Evolutionary conservation across 129 eudicot species (phyloP).

Genomic region (Lactuca sativa): DNA sequence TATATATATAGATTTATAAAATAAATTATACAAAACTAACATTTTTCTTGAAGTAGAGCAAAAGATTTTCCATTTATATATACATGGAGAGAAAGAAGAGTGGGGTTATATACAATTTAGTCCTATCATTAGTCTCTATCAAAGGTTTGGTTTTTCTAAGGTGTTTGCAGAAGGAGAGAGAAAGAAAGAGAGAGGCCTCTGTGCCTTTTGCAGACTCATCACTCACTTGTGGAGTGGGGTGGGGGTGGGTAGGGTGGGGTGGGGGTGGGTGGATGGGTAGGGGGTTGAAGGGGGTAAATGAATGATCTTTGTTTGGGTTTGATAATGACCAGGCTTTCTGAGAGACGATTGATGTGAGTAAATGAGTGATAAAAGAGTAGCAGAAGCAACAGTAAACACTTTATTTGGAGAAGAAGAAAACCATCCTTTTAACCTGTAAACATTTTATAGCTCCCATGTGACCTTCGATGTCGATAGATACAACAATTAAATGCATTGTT

Average conservation of each 20-base stretch:
- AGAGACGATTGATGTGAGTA: conserved; percentile 41
- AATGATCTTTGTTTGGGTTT: conserved; percentile 17
- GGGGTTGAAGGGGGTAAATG: background rate
- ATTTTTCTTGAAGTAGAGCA: background rate
- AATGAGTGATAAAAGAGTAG: conserved; percentile 30
- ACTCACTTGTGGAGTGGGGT: conserved; percentile 13
- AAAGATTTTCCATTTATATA: conserved; percentile 30
- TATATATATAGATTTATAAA: background rate
- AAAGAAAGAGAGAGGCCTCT: conserved; percentile 22
- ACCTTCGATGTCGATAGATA: background rate
- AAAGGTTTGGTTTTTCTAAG: conserved; percentile 37
- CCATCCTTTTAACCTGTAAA: conserved; percentile 26
- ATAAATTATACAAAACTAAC: background rate
- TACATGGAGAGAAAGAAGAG: conserved; percentile 23
- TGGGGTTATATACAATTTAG: conserved; percentile 26
- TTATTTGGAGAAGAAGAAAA: conserved; percentile 23
- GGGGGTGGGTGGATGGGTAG: background rate
- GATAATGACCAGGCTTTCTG: conserved; percentile 35
- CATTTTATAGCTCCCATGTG: conserved; percentile 23
- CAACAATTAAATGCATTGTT: background rate
- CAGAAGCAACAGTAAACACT: conserved; percentile 31
- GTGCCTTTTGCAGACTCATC: conserved; percentile 36
- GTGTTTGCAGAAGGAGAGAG: conserved; percentile 42
- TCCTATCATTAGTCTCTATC: conserved; percentile 43
- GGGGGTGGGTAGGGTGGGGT: background rate